Conservation (phyloP, 352 stramenopile genomes). For the Phytophthora sp. region DNA sequence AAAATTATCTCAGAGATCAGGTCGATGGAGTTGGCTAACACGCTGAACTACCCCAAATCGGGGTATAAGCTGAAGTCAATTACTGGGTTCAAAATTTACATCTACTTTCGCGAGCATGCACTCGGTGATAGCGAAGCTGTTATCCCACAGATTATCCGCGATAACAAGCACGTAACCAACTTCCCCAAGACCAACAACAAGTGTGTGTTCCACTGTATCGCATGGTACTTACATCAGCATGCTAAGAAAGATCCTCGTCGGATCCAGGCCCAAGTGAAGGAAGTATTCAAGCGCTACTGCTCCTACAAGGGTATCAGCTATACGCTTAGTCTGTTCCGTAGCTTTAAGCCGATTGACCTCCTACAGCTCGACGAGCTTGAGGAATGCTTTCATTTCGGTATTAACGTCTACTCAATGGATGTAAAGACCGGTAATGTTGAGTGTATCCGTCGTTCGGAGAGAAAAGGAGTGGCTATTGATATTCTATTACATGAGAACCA, state of each 20-base stretch:
- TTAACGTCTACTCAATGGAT: constrained; percentile 8
- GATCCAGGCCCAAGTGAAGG: too few species aligned
- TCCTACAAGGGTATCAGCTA: background rate
- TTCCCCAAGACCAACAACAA: too few species aligned
- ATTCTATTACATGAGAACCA: background rate
- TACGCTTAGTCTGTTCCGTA: background rate
- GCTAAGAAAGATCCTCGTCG: background rate
- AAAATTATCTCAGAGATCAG: background rate
- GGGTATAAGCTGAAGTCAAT: background rate
- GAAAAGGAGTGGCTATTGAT: background rate
- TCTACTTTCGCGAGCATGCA: background rate
- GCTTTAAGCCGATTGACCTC: constrained; percentile 1
- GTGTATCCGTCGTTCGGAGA: background rate
- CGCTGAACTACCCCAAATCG: background rate
- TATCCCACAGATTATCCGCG: background rate
- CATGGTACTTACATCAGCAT: background rate
- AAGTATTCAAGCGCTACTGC: background rate
- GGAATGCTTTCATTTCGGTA: background rate
- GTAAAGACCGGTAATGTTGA: constrained; percentile 2
- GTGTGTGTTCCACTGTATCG: background rate
- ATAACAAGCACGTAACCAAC: background rate
- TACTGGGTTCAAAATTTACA: too few species aligned
- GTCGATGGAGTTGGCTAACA: background rate
- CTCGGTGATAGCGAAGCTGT: background rate
- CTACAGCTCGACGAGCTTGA: constrained; percentile 3